Conservation (phyloP, 495 filamentous ascomycete species). For the Glarea lozoyensis region DNA sequence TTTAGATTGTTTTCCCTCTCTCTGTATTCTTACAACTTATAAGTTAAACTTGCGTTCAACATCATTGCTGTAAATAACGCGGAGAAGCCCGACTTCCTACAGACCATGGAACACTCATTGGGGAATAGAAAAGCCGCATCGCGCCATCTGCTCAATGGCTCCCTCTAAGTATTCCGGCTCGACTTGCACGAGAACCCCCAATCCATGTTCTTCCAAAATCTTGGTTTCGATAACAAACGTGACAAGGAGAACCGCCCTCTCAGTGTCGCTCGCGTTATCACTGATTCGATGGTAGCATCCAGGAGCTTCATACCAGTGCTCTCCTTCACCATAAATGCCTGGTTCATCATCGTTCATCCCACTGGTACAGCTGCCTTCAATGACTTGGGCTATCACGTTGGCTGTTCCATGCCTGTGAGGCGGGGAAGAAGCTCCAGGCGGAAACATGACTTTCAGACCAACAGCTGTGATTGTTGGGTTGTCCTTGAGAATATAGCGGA, state of each 20-base stretch:
- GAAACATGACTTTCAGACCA: conserved; percentile 8
- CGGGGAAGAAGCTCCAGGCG: conserved; percentile 13
- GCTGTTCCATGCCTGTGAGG: conserved; percentile 16
- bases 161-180: conserved; percentile 12
- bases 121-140: neutral
- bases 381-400: conserved; percentile 4
- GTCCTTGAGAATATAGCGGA: conserved; percentile 4
- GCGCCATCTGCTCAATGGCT: neutral
- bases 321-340: conserved; percentile 5
- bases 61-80: too few species aligned
- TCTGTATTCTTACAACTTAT: too few species aligned
- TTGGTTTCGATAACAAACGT: conserved; percentile 14
- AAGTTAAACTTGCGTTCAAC: too few species aligned
- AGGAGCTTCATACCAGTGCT: conserved; percentile 9
- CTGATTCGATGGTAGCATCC: conserved; percentile 14
- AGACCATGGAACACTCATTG: too few species aligned
- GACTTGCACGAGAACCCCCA: conserved; percentile 13
- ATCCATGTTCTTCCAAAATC: conserved; percentile 4
- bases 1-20: too few species aligned
- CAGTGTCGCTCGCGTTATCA: conserved; percentile 14
- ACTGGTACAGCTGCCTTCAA: conserved; percentile 6
- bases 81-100: too few species aligned
- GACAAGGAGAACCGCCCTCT: conserved; percentile 10
- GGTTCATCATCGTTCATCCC: conserved; percentile 15
- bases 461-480: conserved; percentile 3